Evolutionary conservation across 2,329 filamentous ascomycete genomes (phyloP).

Genomic region (Cercospora beticola): DNA sequence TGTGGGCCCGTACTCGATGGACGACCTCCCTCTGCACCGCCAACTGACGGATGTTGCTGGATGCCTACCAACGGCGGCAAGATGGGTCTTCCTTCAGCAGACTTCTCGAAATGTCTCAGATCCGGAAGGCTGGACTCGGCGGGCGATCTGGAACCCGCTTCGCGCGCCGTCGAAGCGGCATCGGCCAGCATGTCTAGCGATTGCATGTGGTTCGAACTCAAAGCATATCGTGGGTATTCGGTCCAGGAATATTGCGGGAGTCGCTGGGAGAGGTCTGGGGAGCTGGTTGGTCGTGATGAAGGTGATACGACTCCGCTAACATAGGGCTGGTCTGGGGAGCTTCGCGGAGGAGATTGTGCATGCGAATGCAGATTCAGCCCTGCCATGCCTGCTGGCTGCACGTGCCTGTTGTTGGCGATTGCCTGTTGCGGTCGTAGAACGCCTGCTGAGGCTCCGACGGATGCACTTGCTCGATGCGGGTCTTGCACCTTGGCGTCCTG

Average conservation of each 20-base stretch:
- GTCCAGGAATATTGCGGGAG: constrained; percentile 23
- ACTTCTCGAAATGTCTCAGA: constrained; percentile 3
- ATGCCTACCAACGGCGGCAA: constrained; percentile 4
- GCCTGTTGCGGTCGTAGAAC: not conserved
- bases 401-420: not conserved
- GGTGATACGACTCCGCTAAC: not conserved
- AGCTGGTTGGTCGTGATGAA: not conserved
- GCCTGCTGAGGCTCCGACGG: not conserved
- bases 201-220: constrained; percentile 9
- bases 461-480: not conserved
- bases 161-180: not conserved
- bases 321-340: not conserved
- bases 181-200: constrained; percentile 14
- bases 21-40: not conserved
- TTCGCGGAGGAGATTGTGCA: not conserved
- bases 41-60: not conserved
- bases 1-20: not conserved
- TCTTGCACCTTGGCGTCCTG: not conserved
- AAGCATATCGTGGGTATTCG: constrained; percentile 21
- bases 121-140: not conserved
- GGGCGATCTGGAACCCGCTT: not conserved
- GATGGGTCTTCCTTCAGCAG: not conserved
- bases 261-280: not conserved
- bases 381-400: not conserved
- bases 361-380: not conserved